phyloP scores from a whole-genome alignment of 768 basidiomycete genomes.

The Boletus bicolor region DNA sequence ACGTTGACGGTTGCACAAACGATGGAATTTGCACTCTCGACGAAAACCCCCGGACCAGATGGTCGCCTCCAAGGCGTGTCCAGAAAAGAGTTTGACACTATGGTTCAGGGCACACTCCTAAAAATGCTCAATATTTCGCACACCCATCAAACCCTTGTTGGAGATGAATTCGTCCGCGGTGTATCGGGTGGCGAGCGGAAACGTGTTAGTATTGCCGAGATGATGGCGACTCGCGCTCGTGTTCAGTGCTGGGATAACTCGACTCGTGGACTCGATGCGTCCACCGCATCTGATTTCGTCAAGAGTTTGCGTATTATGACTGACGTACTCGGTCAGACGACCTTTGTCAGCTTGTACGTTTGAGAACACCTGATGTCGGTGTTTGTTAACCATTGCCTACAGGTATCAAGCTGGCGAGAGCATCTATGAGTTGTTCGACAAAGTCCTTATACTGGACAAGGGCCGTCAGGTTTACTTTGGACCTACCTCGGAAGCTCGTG shows the following conservation, averaged over 20 bases:
- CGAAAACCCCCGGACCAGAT: constrained; percentile 72
- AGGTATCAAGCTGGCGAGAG: constrained; percentile 81
- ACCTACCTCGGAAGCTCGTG: constrained; percentile 64
- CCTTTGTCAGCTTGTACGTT: constrained; percentile 70
- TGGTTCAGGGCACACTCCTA: constrained; percentile 61
- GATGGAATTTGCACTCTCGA: constrained; percentile 64
- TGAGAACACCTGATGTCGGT: background rate
- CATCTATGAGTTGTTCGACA: constrained; percentile 79
- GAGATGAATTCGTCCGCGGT: constrained; percentile 82
- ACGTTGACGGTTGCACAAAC: constrained; percentile 82
- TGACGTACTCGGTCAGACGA: constrained; percentile 76
- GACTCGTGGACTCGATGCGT: constrained; percentile 78
- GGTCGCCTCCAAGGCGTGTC: constrained; percentile 69
- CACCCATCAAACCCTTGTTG: constrained; percentile 74
- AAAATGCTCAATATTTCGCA: constrained; percentile 83
- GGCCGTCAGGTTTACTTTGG: constrained; percentile 84
- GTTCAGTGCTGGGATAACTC: constrained; percentile 84
- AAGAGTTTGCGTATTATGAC: constrained; percentile 79
- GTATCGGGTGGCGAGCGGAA: constrained; percentile 82
- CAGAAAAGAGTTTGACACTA: constrained; percentile 51
- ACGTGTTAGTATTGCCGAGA: constrained; percentile 80
- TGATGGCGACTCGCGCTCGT: constrained; percentile 78
- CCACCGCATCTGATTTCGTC: constrained; percentile 84
- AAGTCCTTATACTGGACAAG: constrained; percentile 78
- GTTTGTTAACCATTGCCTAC: background rate